These are phyloP conservation scores for Triticum urartu DNA, from an alignment of 176 grass and related monocot genomes.

Conservation along the genomic window DNA sequence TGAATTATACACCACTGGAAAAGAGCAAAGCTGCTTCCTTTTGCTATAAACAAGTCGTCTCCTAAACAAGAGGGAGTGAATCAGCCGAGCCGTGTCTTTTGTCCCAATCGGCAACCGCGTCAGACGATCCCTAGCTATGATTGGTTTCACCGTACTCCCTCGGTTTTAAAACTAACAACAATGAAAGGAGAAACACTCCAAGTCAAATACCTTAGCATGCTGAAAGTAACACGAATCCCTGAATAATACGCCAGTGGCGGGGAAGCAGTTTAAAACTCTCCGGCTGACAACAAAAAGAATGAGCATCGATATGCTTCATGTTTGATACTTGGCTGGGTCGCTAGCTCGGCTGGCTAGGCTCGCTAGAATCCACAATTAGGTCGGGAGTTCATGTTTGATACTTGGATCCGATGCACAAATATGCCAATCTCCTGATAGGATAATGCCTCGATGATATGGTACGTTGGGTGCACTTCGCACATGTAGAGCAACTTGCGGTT, in stretches of 20 bases:
- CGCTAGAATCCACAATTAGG: too few relatives aligned
- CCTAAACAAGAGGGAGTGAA: neutral
- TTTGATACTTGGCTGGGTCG: neutral
- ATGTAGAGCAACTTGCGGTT: constrained; percentile 16
- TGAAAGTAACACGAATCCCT: constrained; percentile 18
- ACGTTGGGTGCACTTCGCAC: neutral
- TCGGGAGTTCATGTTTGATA: neutral
- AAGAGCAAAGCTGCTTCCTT: constrained; percentile 34
- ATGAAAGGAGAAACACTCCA: constrained; percentile 6
- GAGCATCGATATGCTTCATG: neutral
- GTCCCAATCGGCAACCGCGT: neutral
- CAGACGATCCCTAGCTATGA: neutral
- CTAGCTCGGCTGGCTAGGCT: too few relatives aligned
- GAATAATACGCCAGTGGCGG: neutral
- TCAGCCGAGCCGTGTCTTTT: neutral
- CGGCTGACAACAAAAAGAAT: neutral
- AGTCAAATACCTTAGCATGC: constrained; percentile 22
- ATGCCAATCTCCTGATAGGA: neutral
- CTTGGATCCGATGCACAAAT: neutral
- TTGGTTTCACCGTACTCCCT: constrained; percentile 4
- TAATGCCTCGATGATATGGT: neutral
- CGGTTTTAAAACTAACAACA: constrained; percentile 7
- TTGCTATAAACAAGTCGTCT: neutral
- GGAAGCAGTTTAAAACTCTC: neutral
- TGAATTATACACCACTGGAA: constrained; percentile 8